Percentiles rank a stretch among this genome's conserved stretches.
These are phyloP conservation scores for Lodderomyces oxycetoniae DNA, from an alignment of 1,139 yeast species.

Conservation along the genomic window DNA sequence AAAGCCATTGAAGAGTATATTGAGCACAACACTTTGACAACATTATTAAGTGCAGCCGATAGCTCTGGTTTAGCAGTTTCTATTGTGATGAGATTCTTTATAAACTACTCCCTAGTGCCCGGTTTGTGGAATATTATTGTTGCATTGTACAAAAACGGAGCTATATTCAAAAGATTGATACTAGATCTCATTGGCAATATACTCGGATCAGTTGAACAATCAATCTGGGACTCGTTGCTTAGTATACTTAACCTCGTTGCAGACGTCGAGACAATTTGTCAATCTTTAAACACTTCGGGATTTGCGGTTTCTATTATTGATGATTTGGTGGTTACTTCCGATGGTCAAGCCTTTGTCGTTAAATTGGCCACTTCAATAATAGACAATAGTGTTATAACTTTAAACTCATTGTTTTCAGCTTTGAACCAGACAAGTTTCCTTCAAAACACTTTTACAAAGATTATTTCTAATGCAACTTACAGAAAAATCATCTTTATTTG, in stretches of 20 bases:
- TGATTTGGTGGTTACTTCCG: constrained; percentile 19
- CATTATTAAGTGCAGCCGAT: constrained; percentile 22
- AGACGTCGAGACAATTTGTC: constrained; percentile 20
- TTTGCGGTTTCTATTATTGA: constrained; percentile 24
- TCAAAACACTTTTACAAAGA: constrained; percentile 10
- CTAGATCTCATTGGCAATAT: constrained; percentile 6
- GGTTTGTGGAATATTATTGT: constrained; percentile 19
- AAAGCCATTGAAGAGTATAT: constrained; percentile 22
- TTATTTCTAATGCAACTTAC: constrained; percentile 11
- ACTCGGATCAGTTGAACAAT: constrained; percentile 10
- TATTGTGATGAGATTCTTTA: constrained; percentile 22
- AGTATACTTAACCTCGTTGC: constrained; percentile 15
- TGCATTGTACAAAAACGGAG: constrained; percentile 16
- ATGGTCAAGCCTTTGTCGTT: constrained; percentile 20
- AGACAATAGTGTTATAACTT: constrained; percentile 18
- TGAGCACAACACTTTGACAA: constrained; percentile 19
- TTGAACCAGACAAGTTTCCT: constrained; percentile 12
- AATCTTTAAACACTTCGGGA: constrained; percentile 27
- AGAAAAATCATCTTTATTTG: constrained; percentile 15
- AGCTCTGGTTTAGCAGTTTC: constrained; percentile 27
- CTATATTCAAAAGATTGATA: constrained; percentile 11
- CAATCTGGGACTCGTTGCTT: constrained; percentile 11
- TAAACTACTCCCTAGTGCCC: constrained; percentile 20
- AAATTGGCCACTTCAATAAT: constrained; percentile 18
- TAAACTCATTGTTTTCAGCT: constrained; percentile 11